Base-by-base conservation (phyloP, 176 grass and related monocot species). In the Triticum urartu region DNA sequence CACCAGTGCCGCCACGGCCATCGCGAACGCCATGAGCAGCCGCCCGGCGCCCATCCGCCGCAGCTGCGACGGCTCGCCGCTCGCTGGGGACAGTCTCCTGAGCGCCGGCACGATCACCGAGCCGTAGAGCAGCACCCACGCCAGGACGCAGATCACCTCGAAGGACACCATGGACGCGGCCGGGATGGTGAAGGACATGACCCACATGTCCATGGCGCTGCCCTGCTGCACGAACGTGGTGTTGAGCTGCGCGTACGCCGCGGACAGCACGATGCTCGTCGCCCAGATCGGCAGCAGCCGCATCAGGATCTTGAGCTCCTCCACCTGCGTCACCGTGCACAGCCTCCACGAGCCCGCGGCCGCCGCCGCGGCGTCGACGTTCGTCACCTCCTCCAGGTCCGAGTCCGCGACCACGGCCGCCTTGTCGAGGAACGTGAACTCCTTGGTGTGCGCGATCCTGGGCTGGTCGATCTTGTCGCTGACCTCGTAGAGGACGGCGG, bases 261-360 rank as follows among this genome's bases (percentile, higher is more conserved):
- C 87, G 9, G 92, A 84, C 21, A 84, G 70, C 52, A 94, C 69
- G 59, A 91, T 87, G 68, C 92, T 87, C 21, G 87, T 88, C 20
- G 35, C 79, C 92, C 89, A 94, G 67, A 89, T 82, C 4, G 91
- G 94, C 7, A 92, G 11, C 22, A 96, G 64, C 5, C 91, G 89
- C 8, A 93, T 59, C 34, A 93, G 75, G 67, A 93, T 93, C 89
- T 93, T 96, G 74, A 91, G 81, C 84, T 97, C 90, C 89, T 97
- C 95, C 15, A 97, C 92, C 91, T 97, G 95, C 50, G 92, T 97
- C 79, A 97, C 84, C 56, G 92, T 94, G 75, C 95, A 97, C 1
- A 91, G 86, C 71, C 70, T 40, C 90, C 90, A 91, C 4, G 87
- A 42, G 1, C n/a, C 43, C 9, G 52, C 15, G 9, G 38, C 63